phyloP scores from a whole-genome alignment of 805 yeast species.

The Yarrowia sp. region DNA sequence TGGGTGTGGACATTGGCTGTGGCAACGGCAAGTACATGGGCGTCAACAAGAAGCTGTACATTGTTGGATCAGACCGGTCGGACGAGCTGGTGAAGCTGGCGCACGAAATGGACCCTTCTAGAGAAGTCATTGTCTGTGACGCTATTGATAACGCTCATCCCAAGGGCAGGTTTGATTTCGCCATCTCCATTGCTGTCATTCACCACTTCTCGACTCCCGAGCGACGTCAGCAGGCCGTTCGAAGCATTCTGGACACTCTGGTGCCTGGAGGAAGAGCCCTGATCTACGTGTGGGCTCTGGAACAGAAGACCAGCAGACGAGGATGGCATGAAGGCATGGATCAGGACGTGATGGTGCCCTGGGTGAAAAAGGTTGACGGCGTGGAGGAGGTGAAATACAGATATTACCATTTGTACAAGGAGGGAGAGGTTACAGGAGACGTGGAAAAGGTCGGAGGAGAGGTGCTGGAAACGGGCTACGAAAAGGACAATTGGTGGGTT shows the following conservation, averaged over 20 bases:
- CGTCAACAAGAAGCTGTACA: constrained; percentile 69
- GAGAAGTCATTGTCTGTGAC: constrained; percentile 78
- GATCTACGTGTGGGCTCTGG: constrained; percentile 96
- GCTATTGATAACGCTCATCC: constrained; percentile 72
- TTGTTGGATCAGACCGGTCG: constrained; percentile 66
- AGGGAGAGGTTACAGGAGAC: constrained; percentile 83
- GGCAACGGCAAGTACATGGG: constrained; percentile 94
- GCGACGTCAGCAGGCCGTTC: constrained; percentile 78
- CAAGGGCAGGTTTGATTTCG: constrained; percentile 69
- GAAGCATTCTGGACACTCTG: constrained; percentile 68
- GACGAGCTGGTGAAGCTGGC: constrained; percentile 51
- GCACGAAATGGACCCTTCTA: constrained; percentile 50
- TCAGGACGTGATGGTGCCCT: constrained; percentile 93
- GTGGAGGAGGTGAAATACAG: constrained; percentile 67
- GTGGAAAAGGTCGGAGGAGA: constrained; percentile 73
- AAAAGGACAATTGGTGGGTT: constrained; percentile 94
- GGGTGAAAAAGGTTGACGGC: constrained; percentile 65
- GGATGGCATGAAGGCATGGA: constrained; percentile 92
- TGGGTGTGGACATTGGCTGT: constrained; percentile 95
- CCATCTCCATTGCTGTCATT: constrained; percentile 92
- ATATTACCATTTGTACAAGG: constrained; percentile 83
- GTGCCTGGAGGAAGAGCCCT: constrained; percentile 69
- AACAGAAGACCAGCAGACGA: constrained; percentile 83
- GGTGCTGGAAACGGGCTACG: constrained; percentile 79
- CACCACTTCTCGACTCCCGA: constrained; percentile 92